Percentiles rank a stretch among this genome's conserved stretches.
phyloP scores from a whole-genome alignment of 768 basidiomycete genomes.

The Lentinula raphanica region DNA sequence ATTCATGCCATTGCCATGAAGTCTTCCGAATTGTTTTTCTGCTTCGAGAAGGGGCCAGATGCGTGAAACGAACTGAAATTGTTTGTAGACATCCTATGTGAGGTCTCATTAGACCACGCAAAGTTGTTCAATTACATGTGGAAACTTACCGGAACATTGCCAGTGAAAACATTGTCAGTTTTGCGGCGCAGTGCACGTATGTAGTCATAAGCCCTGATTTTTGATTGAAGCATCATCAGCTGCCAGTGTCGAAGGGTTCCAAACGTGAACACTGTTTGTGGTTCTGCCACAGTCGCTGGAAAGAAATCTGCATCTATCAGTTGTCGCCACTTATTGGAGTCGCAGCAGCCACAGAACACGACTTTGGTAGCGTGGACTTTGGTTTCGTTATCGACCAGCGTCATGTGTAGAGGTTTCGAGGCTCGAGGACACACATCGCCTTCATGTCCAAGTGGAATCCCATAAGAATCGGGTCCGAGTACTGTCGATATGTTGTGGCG shows the following conservation, averaged over 20 bases:
- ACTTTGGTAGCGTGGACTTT: constrained; percentile 3
- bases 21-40: constrained; percentile 17
- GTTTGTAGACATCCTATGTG: constrained; percentile 13
- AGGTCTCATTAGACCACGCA: too few relatives aligned
- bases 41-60: constrained; percentile 19
- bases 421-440: not conserved
- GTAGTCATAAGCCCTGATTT: constrained; percentile 13
- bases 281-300: constrained; percentile 7
- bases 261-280: constrained; percentile 14
- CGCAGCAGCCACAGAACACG: constrained; percentile 2
- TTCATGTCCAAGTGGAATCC: not conserved
- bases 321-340: constrained; percentile 6
- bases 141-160: not conserved
- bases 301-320: constrained; percentile 7
- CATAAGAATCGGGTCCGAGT: not conserved
- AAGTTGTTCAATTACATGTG: too few relatives aligned
- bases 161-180: constrained; percentile 8
- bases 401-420: not conserved
- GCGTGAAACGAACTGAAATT: constrained; percentile 17
- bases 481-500: not conserved
- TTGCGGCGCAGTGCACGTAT: constrained; percentile 8
- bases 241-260: constrained; percentile 11
- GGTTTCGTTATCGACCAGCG: constrained; percentile 3
- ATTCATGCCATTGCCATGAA: constrained; percentile 13
- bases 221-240: constrained; percentile 9